Evolutionary conservation across 2,329 filamentous ascomycete species (phyloP).

Genomic region (Pseudofabraea citricarpa): DNA sequence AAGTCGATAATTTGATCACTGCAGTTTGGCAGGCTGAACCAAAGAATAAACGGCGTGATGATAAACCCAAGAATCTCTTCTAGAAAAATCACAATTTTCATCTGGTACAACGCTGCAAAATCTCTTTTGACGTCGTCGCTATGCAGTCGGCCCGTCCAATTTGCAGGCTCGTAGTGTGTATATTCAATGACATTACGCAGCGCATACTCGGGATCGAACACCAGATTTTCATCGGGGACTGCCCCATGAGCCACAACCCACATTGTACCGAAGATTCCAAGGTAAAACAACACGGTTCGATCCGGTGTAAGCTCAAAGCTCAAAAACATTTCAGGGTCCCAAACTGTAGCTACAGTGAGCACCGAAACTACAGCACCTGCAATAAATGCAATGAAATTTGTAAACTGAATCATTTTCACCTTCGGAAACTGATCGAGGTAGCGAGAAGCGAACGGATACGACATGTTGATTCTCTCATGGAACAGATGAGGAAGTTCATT

Average conservation of each 20-base stretch:
- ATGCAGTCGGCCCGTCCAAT: constrained; percentile 88
- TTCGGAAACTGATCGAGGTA: constrained; percentile 98
- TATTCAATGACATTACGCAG: constrained; percentile 86
- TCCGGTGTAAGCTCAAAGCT: constrained; percentile 88
- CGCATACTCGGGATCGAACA: constrained; percentile 89
- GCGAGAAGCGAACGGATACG: constrained; percentile 83
- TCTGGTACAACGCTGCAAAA: constrained; percentile 85
- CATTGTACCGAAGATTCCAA: constrained; percentile 75
- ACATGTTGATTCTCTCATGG: constrained; percentile 85
- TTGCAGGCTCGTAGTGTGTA: constrained; percentile 84
- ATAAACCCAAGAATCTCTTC: constrained; percentile 92
- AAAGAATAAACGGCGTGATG: constrained; percentile 83
- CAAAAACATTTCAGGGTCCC: constrained; percentile 87
- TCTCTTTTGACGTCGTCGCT: constrained; percentile 90
- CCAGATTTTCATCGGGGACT: constrained; percentile 80
- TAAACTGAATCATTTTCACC: constrained; percentile 81
- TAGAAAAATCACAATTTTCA: constrained; percentile 85
- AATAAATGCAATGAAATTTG: constrained; percentile 81
- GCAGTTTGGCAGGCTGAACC: constrained; percentile 79
- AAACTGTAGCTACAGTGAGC: constrained; percentile 75
- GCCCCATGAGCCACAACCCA: constrained; percentile 81
- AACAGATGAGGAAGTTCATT: constrained; percentile 95
- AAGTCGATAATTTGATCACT: constrained; percentile 95
- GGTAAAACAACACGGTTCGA: constrained; percentile 84
- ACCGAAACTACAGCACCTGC: constrained; percentile 83